A percentile compares a stretch with the other conserved stretches of the same genome.
Conservation (phyloP, 352 stramenopile species). For the Pythium oligandrum region DNA sequence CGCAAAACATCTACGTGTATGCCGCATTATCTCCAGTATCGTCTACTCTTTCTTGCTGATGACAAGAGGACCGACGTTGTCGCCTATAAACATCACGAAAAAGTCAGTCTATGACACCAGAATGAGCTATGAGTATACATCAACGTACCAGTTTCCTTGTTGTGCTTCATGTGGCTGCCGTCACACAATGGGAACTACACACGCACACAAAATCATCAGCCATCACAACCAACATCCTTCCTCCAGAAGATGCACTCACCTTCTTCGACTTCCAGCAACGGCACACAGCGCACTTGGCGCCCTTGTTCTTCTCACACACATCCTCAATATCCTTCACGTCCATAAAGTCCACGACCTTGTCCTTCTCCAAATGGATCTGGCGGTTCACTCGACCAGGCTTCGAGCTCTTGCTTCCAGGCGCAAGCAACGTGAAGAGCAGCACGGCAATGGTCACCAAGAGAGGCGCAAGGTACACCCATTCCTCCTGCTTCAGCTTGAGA, state of each 20-base stretch:
- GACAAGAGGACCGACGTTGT: slow-evolving; percentile 79
- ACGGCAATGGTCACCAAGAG: slow-evolving; percentile 72
- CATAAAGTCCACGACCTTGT: slow-evolving; percentile 76
- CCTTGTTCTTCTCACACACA: slow-evolving; percentile 62
- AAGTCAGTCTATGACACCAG: background rate
- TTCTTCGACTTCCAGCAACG: slow-evolving; percentile 89
- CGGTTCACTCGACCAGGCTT: slow-evolving; percentile 69
- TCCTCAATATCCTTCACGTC: slow-evolving; percentile 74
- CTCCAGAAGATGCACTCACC: slow-evolving; percentile 12
- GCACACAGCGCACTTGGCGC: slow-evolving; percentile 71
- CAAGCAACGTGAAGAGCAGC: slow-evolving; percentile 67
- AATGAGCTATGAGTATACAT: background rate
- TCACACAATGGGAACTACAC: slow-evolving; percentile 75
- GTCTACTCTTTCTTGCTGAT: slow-evolving; percentile 49
- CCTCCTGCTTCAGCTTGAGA: slow-evolving; percentile 79
- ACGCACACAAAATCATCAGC: slow-evolving; percentile 1
- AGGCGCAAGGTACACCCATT: slow-evolving; percentile 83
- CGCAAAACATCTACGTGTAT: too few relatives aligned
- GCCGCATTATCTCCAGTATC: too few relatives aligned
- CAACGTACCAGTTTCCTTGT: slow-evolving; percentile 66
- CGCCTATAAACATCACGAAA: slow-evolving; percentile 17
- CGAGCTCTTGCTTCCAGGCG: slow-evolving; percentile 32
- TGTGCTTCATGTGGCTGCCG: slow-evolving; percentile 79
- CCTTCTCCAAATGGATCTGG: slow-evolving; percentile 66
- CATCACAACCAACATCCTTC: background rate